Percentiles rank a stretch among this genome's conserved stretches.
Conservation (phyloP, 352 stramenopile genomes). For the Peronospora belbahrii region DNA sequence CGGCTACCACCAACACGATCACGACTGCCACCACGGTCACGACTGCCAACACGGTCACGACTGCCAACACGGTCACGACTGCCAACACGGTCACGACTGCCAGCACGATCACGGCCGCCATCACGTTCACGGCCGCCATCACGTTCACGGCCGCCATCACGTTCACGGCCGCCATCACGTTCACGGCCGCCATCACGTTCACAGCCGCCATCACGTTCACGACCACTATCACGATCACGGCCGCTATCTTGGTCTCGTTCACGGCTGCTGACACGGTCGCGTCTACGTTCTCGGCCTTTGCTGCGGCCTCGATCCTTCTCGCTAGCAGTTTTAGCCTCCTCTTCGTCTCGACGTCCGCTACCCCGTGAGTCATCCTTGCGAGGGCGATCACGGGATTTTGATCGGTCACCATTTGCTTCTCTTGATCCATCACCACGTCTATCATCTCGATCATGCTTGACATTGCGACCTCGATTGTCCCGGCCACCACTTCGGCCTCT, state of each 20-base stretch:
- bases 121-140: slow-evolving; percentile 12
- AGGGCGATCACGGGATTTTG: slow-evolving; percentile 39
- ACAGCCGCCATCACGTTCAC: slow-evolving; percentile 5
- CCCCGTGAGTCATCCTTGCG: slow-evolving; percentile 21
- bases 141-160: slow-evolving; percentile 12
- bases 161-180: slow-evolving; percentile 1
- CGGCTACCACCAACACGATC: slow-evolving; percentile 4
- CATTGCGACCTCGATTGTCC: slow-evolving; percentile 36
- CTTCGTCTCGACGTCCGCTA: slow-evolving; percentile 20
- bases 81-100: slow-evolving; percentile 10
- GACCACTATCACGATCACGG: neutral
- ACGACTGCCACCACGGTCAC: slow-evolving; percentile 1
- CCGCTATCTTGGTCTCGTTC: slow-evolving; percentile 8
- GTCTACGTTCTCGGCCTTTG: slow-evolving; percentile 8
- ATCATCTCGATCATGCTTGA: slow-evolving; percentile 30
- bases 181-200: neutral
- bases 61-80: slow-evolving; percentile 8
- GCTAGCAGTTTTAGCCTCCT: slow-evolving; percentile 8
- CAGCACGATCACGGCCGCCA: slow-evolving; percentile 1
- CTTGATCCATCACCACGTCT: slow-evolving; percentile 21
- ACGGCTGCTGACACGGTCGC: slow-evolving; percentile 12
- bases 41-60: slow-evolving; percentile 6
- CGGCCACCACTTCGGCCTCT: slow-evolving; percentile 28
- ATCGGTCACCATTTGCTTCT: slow-evolving; percentile 53
- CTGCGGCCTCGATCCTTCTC: slow-evolving; percentile 19